Evolutionary conservation across 192 early-diverging fungal species (phyloP), one percentile per base, ranked within the genome.

Genomic region (Paraglomus brasilianum): DNA sequence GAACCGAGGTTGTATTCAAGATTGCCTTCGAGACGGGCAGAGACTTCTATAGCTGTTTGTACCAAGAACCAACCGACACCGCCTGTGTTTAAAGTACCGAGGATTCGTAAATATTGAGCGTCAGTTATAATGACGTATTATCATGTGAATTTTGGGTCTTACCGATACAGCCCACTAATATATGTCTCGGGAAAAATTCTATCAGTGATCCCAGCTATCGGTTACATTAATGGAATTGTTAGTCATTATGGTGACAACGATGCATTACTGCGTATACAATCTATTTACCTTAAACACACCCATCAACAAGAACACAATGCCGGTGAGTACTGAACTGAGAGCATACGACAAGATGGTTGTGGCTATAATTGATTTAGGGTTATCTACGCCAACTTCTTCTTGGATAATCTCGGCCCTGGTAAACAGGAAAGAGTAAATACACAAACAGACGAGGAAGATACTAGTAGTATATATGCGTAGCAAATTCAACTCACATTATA

Each of bases 41-140:
- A 89, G 5, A 98, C 89, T 77, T 99, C 97, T 21, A 99, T 78
- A 17, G 87, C 97, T 0, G 97, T 99, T 47, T 90, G 82, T 8
- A 99, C 62, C 67, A 99, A 73, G 75, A 99, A 99, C 86, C 93
- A 93, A 36, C 95, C 94, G 17, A 97, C 94, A 44, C 95, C 95
- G 60, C 81, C 61, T 73, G 55, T 47, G 22, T 41, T 41, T 8
- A 43, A 60, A 36, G 13, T 42, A 40, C 7, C 17, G 14, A 17
- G 4, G 17, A 11, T 55, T 19, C 36, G 36, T 30, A 22, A 22
- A 55, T 4, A 19, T 30, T 24, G 22, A 55, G 10, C 21, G 11
- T 30, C 36, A 1, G 13, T 21, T 21, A 51, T 14, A 75, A 70
- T 72, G 30, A 30, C 30, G 3, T 2, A 30, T 30, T 30, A 30